Evolutionary conservation across 2,329 filamentous ascomycete genomes (phyloP), one percentile per base, ranked within the genome.

Genomic region (Colletotrichum sp.): DNA sequence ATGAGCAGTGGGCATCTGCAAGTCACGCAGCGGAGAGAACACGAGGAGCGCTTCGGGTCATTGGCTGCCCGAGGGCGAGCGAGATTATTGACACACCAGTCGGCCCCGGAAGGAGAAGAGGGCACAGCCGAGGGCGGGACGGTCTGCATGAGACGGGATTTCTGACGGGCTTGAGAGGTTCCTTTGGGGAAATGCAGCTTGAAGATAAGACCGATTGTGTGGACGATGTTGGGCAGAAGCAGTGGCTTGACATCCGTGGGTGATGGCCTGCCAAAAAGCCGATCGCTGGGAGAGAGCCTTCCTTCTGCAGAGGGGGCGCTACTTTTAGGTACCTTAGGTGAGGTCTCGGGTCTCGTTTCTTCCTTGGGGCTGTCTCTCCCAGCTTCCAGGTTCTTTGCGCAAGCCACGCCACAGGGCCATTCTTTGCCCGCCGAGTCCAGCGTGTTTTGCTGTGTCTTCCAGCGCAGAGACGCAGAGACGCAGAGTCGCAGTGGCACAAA

Each of bases 181-280:
- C 8, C 58, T 13, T 18, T 36, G n/a, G 30, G 36, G 61, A 27
- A 64, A 34, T 22, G 30, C 32, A 64, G 61, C 18, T 27, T 22
- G 39, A 67, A 52, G 70, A 72, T 13, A 69, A 28, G 65, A 22
- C n/a, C 39, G 25, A 55, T 25, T 10, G 34, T 27, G 30, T 22
- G 32, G 52, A 28, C 48, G 30, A 27, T 34, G 52, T 1, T 16
- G 22, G 32, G 22, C 27, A 34, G 30, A 62, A 30, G 58, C 28
- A 36, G 61, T 61, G 36, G 52, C 52, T 66, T 65, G 70, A 62
- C 27, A 34, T 18, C 15, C 32, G n/a, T 28, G 30, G 48, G 32
- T 74, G 67, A 74, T 74, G 71, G 60, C 8, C 67, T 27, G 71
- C 71, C 36, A 66, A 71, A 71, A 66, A 36, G 34, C 25, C 71